These are phyloP conservation scores for Tolypocladium tundrense DNA, from an alignment of 2,329 filamentous ascomycete genomes.

Conservation along the genomic window DNA sequence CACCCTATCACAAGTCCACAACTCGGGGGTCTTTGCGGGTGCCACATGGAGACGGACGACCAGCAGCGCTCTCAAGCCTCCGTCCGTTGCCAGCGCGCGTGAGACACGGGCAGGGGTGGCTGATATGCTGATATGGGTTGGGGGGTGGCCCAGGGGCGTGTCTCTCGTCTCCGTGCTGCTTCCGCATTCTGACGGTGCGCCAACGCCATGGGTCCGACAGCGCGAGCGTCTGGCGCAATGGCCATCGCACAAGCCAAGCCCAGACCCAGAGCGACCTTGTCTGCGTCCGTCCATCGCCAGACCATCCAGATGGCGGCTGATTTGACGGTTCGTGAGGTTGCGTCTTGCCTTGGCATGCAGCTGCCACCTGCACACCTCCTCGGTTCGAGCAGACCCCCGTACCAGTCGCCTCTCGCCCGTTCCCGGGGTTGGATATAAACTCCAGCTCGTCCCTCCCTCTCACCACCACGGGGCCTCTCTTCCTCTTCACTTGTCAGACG, in stretches of 20 bases:
- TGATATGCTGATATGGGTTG: background rate
- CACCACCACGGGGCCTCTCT: background rate
- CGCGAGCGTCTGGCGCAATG: background rate
- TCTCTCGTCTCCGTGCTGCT: background rate
- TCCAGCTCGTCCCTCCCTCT: background rate
- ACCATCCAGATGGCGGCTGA: background rate
- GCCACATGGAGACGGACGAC: background rate
- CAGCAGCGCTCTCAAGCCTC: background rate
- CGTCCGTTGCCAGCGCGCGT: background rate
- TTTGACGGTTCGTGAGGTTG: background rate
- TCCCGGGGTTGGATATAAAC: conserved; percentile 4
- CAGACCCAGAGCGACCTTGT: background rate
- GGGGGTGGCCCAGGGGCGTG: background rate
- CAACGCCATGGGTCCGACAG: background rate
- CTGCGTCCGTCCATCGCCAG: background rate
- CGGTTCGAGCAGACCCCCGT: background rate
- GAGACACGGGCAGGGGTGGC: background rate
- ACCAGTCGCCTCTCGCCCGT: background rate
- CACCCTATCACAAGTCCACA: background rate
- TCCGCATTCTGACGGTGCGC: background rate
- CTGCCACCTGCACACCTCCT: background rate
- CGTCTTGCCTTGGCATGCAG: background rate
- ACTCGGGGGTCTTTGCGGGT: background rate
- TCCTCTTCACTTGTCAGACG: background rate
- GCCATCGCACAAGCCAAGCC: background rate